Evolutionary conservation across 202 grass and related monocot species (phyloP), one percentile per base, ranked within the genome.

Genomic region (Setaria viridis): DNA sequence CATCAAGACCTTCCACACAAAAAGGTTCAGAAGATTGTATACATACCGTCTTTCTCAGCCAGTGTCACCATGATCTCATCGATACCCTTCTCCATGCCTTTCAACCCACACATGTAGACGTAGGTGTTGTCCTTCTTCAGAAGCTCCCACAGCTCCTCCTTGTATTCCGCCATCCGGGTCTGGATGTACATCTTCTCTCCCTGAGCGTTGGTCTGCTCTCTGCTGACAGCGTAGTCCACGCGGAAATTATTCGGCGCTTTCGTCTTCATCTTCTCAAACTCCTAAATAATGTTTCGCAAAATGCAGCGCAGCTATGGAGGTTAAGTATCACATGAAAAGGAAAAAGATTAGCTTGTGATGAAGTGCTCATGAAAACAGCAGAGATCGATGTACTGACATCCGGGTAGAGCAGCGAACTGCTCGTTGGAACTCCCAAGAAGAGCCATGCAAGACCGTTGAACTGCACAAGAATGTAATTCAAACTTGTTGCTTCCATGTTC

Each of bases 381-480:
- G 32, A 33, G 39, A 55, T 48, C 1, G 6, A 72, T 9, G 54
- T 12, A 67, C 76, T 34, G 13, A 95, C 93, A 73, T 95, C 93
- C 33, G 71, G 76, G 88, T 92, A 95, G 46, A 95, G 93, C 83
- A 92, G 54, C 7, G 93, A 85, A 49, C 90, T 95, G 21, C 80
- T 85, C 5, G 93, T 95, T 0, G 90, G 93, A 20, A 95, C 93
- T 79, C 93, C 93, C 88, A 95, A 67, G 86, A 95, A 95, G 59
- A 95, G 93, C 93, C 93, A 95, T 41, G 76, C 85, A 0, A 95
- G 76, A 58, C 93, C 93, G 5, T 90, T 92, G 83, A 95, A 95
- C 93, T 95, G 85, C 67, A 82, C 32, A 93, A 56, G 9, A 67
- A 41, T 5, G 1, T 41, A 41, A 50, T 46, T 53, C 20, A 46